phyloP scores from a whole-genome alignment of 805 yeast species.

The Suhomyces xylopsoci region DNA sequence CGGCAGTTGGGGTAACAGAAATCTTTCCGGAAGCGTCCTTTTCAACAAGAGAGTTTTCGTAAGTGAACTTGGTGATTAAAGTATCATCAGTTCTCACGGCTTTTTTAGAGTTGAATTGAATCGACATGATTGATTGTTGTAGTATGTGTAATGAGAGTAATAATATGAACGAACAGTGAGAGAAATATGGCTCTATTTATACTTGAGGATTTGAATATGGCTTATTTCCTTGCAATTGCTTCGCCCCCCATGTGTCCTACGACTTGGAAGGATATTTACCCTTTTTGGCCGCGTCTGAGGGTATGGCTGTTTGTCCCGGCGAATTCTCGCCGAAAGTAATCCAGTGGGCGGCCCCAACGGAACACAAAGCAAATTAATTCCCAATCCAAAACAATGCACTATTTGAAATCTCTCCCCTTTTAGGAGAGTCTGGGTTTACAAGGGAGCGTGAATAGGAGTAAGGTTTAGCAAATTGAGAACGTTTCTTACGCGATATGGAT shows the following conservation, averaged over 20 bases:
- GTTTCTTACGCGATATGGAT: not conserved
- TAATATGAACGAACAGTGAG: not conserved
- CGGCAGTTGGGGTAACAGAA: conserved; percentile 65
- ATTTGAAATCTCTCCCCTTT: not conserved
- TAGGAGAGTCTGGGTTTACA: not conserved
- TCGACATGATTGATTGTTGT: conserved; percentile 19
- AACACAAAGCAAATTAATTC: not conserved
- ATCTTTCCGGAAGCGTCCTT: conserved; percentile 52
- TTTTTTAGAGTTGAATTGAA: conserved; percentile 56
- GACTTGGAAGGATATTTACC: not conserved
- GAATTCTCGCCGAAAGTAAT: conserved; percentile 25
- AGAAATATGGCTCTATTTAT: conserved; percentile 12
- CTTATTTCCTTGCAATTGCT: not conserved
- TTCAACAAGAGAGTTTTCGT: conserved; percentile 73
- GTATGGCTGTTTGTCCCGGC: conserved; percentile 12
- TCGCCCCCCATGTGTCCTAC: not conserved
- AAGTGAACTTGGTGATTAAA: conserved; percentile 60
- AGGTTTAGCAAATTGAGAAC: not conserved
- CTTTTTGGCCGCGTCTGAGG: not conserved
- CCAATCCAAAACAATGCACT: not conserved
- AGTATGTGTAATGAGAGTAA: not conserved
- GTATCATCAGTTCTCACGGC: conserved; percentile 48
- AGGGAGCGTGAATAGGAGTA: not conserved
- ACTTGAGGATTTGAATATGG: not conserved
- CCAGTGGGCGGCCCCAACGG: not conserved